Percentiles rank a stretch among this genome's conserved stretches.
Evolutionary conservation across 106 monocot species (phyloP).

Genomic region (Dendrobium chrysotoxum): DNA sequence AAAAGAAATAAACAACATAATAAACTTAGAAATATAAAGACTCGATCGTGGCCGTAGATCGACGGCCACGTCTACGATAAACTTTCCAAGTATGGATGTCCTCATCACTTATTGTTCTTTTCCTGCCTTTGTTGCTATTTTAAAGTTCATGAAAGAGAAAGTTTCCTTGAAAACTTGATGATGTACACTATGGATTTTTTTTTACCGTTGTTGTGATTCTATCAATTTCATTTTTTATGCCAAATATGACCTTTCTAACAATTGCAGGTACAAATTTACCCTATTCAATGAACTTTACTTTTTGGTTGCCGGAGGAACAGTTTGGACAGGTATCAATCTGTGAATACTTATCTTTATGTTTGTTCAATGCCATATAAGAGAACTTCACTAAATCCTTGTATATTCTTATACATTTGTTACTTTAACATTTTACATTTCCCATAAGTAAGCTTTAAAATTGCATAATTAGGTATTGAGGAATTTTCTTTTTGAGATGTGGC

Average conservation of each 20-base stretch:
- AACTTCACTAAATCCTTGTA: neutral
- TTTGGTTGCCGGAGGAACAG: conserved; percentile 95
- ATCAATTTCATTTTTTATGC: conserved; percentile 3
- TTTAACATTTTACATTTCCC: neutral
- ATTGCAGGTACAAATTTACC: conserved; percentile 93
- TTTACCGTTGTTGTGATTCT: neutral
- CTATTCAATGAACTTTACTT: conserved; percentile 99
- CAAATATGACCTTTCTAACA: neutral
- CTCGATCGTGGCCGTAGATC: too few relatives aligned
- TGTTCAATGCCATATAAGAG: neutral
- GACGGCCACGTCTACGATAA: too few relatives aligned
- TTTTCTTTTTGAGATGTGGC: too few relatives aligned
- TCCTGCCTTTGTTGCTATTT: neutral
- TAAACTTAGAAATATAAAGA: too few relatives aligned
- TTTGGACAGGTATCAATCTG: conserved; percentile 80
- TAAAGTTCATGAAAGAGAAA: neutral
- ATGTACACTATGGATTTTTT: neutral
- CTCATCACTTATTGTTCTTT: neutral
- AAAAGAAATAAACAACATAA: too few relatives aligned
- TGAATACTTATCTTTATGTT: neutral
- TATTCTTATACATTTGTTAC: neutral
- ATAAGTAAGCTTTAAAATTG: neutral
- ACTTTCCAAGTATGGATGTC: too few relatives aligned
- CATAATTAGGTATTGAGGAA: too few relatives aligned
- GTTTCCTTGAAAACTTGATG: neutral